Percentiles rank a stretch among this genome's conserved stretches.
These are phyloP conservation scores for Kodamaea fukazawae DNA, from an alignment of 805 yeast genomes.

Conservation along the genomic window DNA sequence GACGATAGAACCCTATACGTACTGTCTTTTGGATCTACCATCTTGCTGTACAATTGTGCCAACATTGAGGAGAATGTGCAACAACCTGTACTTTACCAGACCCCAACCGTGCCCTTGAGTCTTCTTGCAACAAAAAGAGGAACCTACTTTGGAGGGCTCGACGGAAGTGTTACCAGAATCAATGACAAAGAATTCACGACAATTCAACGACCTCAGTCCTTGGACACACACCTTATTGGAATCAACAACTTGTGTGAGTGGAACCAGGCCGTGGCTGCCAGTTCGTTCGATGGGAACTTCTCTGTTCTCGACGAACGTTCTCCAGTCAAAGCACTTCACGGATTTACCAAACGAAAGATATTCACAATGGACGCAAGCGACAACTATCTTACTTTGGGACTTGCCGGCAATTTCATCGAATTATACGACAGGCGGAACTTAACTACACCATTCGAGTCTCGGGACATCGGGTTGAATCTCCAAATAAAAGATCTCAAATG, in stretches of 20 bases:
- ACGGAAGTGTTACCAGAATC: slow-evolving; percentile 51
- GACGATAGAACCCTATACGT: slow-evolving; percentile 40
- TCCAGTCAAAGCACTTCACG: background rate
- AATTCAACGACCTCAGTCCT: background rate
- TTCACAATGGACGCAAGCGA: slow-evolving; percentile 58
- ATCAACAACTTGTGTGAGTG: slow-evolving; percentile 16
- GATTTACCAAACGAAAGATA: slow-evolving; percentile 46
- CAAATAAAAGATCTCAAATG: slow-evolving; percentile 58
- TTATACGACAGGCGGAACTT: slow-evolving; percentile 55
- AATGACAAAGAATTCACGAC: slow-evolving; percentile 1
- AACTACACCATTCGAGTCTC: slow-evolving; percentile 42
- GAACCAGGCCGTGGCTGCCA: slow-evolving; percentile 35
- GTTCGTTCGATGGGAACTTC: slow-evolving; percentile 61
- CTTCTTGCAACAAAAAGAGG: slow-evolving; percentile 26
- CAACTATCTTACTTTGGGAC: slow-evolving; percentile 48
- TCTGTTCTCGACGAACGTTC: slow-evolving; percentile 42
- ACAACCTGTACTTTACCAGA: slow-evolving; percentile 7
- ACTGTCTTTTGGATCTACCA: slow-evolving; percentile 57
- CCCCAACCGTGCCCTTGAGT: slow-evolving; percentile 24
- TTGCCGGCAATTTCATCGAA: slow-evolving; percentile 51
- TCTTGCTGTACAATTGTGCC: slow-evolving; percentile 40
- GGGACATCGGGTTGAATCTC: slow-evolving; percentile 65
- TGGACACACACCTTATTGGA: slow-evolving; percentile 12
- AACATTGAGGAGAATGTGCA: slow-evolving; percentile 7
- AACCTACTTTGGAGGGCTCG: slow-evolving; percentile 49